Evolutionary conservation across 2,329 filamentous ascomycete genomes (phyloP), one percentile per base, ranked within the genome.

Genomic region (Moelleriella libera): DNA sequence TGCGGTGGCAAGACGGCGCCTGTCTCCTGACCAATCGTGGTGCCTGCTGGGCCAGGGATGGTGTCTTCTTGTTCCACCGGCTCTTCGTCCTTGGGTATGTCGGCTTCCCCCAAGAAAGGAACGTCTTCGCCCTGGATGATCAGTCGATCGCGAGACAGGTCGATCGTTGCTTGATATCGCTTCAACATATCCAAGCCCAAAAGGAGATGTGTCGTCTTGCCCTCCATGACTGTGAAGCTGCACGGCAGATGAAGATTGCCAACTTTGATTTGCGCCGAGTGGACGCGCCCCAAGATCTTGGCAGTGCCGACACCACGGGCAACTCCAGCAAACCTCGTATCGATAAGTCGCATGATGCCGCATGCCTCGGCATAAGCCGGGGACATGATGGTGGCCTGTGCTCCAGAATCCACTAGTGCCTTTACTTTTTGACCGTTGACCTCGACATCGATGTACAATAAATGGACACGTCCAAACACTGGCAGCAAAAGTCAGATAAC

Each of bases 201-300:
- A 2, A 98, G 76, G 14, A 98, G 73, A 62, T 97, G 92, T 29
- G 98, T 92, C 46, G 88, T 82, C 66, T 97, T 98, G 53, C 92
- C 92, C 68, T 98, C 92, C 92, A 98, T 98, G 60, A 98, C 92
- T 3, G 92, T 98, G 64, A 98, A 98, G 50, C 88, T 92, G 68
- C 89, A 97, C 3, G 90, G 83, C 55, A 98, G 72, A 61, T 88
- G 88, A 52, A 90, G 78, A 41, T 76, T 80, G 47, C 90, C 92
- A 55, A 98, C 92, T 65, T 87, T 90, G 65, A 98, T 94, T 64
- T 90, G 88, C 8, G 92, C 92, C 28, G 87, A 88, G 64, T 98
- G 92, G 4, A 98, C 92, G 46, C 92, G 86, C 32, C 92, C 92
- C 21, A 98, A 82, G 56, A 98, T 97, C 49, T 82, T 85, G 29